Evolutionary conservation across 1,284 basidiomycete genomes (phyloP).

Genomic region (Volvariella volvacea): DNA sequence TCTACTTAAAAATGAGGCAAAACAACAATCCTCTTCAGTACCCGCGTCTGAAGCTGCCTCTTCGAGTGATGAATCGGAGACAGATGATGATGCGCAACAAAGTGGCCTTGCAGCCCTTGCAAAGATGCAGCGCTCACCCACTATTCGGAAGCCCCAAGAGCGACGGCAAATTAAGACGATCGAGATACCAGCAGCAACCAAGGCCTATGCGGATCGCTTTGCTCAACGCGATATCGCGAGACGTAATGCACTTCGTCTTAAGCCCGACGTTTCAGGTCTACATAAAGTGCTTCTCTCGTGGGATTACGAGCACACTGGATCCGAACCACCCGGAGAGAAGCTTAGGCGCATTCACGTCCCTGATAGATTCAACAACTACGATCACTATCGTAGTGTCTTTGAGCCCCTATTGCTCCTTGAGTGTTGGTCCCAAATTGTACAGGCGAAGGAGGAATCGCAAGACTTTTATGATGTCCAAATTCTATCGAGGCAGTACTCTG

Average conservation of each 20-base stretch:
- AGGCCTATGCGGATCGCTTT: slow-evolving; percentile 41
- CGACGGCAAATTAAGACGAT: slow-evolving; percentile 69
- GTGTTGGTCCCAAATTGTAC: slow-evolving; percentile 84
- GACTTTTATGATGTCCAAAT: slow-evolving; percentile 55
- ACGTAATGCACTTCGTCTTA: slow-evolving; percentile 63
- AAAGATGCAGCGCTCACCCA: slow-evolving; percentile 57
- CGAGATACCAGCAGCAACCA: slow-evolving; percentile 41
- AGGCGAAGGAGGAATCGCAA: slow-evolving; percentile 64
- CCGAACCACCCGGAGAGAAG: slow-evolving; percentile 46
- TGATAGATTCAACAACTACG: slow-evolving; percentile 56
- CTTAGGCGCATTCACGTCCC: slow-evolving; percentile 44
- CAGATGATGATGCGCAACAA: slow-evolving; percentile 45
- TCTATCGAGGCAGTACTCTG: slow-evolving; percentile 54
- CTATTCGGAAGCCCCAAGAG: slow-evolving; percentile 47
- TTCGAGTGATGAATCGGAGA: slow-evolving; percentile 35
- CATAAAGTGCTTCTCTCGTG: slow-evolving; percentile 83
- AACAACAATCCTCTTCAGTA: slow-evolving; percentile 1
- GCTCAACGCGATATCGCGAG: slow-evolving; percentile 57
- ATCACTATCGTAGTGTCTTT: slow-evolving; percentile 73
- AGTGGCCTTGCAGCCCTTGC: slow-evolving; percentile 55
- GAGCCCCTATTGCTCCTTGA: slow-evolving; percentile 89
- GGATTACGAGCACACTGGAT: slow-evolving; percentile 71
- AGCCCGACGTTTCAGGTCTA: slow-evolving; percentile 77
- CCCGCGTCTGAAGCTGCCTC: slow-evolving; percentile 1
- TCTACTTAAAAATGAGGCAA: no score